phyloP scores from a whole-genome alignment of 441 rosid genomes.

The Hura crepitans region DNA sequence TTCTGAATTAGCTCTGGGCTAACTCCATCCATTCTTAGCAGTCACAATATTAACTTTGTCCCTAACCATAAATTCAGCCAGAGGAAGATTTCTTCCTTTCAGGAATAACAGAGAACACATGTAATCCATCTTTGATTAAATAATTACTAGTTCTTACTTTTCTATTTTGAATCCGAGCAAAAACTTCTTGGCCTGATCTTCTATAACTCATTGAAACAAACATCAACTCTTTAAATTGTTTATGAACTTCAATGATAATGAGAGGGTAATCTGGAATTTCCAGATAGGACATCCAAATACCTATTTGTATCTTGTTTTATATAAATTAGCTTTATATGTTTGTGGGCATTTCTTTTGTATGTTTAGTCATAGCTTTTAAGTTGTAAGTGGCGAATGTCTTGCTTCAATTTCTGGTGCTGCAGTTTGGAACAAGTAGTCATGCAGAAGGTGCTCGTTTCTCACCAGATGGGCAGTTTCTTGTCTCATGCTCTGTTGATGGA shows the following conservation, averaged over 20 bases:
- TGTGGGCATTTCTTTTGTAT: conserved; percentile 6
- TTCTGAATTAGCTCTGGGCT: conserved; percentile 4
- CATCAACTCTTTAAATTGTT: neutral
- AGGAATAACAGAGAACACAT: neutral
- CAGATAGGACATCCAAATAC: too few species aligned
- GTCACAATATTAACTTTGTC: neutral
- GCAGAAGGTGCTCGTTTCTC: conserved; percentile 52
- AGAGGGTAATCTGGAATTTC: neutral
- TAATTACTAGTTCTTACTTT: neutral
- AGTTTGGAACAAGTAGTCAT: conserved; percentile 85
- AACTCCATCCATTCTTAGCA: neutral
- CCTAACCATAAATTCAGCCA: neutral
- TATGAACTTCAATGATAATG: conserved; percentile 10
- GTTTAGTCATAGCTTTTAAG: neutral
- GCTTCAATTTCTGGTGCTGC: conserved; percentile 7
- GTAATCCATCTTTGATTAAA: neutral
- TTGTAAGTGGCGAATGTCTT: neutral
- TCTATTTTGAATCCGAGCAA: neutral
- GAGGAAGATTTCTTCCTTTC: neutral
- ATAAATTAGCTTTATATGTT: neutral
- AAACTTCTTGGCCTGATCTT: neutral
- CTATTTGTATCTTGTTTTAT: too few species aligned
- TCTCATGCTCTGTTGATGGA: conserved; percentile 95
- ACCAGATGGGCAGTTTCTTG: conserved; percentile 98
- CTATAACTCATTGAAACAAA: neutral